Evolutionary conservation across 495 filamentous ascomycete species (phyloP).

Genomic region (Hypoxylon intermedium): DNA sequence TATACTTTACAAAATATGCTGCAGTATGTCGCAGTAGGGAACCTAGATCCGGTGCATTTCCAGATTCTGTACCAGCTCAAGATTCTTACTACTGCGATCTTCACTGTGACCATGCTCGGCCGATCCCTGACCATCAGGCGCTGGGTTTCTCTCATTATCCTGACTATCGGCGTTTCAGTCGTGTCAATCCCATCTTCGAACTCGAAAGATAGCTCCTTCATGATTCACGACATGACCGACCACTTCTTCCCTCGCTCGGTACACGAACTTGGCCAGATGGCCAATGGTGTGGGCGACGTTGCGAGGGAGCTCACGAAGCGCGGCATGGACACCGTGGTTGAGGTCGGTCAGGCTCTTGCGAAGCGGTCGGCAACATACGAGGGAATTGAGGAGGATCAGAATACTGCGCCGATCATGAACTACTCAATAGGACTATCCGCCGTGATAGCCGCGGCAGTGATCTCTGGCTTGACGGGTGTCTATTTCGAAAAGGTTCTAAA

Average conservation of each 20-base stretch:
- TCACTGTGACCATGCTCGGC: slow-evolving; percentile 78
- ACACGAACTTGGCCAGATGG: slow-evolving; percentile 62
- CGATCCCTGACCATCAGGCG: slow-evolving; percentile 71
- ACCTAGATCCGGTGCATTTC: slow-evolving; percentile 89
- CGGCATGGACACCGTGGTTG: slow-evolving; percentile 48
- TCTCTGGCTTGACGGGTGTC: slow-evolving; percentile 84
- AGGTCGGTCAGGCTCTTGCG: slow-evolving; percentile 55
- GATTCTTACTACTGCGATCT: slow-evolving; percentile 89
- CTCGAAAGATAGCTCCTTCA: slow-evolving; percentile 51
- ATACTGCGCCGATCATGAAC: slow-evolving; percentile 71
- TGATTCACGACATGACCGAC: slow-evolving; percentile 62
- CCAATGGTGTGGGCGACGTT: slow-evolving; percentile 51
- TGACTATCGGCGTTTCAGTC: slow-evolving; percentile 84
- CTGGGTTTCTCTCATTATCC: slow-evolving; percentile 81
- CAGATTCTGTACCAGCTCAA: slow-evolving; percentile 93
- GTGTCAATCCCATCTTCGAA: slow-evolving; percentile 75
- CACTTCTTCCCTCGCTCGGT: slow-evolving; percentile 79
- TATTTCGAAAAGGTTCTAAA: slow-evolving; percentile 97
- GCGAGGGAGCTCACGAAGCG: slow-evolving; percentile 58
- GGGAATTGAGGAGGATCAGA: slow-evolving; percentile 84
- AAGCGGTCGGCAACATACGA: slow-evolving; percentile 94
- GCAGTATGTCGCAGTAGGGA: slow-evolving; percentile 90
- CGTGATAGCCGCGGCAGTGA: slow-evolving; percentile 74
- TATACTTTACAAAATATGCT: slow-evolving; percentile 91
- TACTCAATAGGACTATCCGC: slow-evolving; percentile 77